Evolutionary conservation across 352 stramenopile species (phyloP).

Genomic region (Phytophthora foliorum): DNA sequence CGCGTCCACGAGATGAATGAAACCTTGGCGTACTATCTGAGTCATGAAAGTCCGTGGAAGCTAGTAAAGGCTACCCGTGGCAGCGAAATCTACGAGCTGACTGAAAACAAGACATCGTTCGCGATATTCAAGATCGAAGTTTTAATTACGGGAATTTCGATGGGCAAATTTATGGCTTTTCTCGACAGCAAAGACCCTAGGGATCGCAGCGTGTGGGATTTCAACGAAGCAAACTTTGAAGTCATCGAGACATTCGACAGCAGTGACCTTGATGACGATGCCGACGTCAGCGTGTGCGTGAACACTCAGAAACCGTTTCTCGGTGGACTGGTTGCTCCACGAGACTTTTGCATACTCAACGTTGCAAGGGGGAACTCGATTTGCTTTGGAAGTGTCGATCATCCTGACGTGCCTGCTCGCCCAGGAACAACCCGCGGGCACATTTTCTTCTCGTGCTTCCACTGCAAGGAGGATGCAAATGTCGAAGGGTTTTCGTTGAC

Average conservation of each 20-base stretch:
- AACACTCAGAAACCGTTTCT: constrained; percentile 72
- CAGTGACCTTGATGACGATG: constrained; percentile 27
- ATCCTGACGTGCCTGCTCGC: constrained; percentile 47
- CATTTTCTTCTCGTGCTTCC: constrained; percentile 56
- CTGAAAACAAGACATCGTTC: constrained; percentile 46
- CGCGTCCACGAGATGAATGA: constrained; percentile 37
- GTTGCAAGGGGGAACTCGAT: constrained; percentile 35
- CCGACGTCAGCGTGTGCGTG: constrained; percentile 47
- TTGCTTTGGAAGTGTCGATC: constrained; percentile 54
- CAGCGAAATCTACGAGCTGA: constrained; percentile 59
- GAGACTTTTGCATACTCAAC: constrained; percentile 68
- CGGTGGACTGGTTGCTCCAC: constrained; percentile 58
- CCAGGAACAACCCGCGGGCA: constrained; percentile 44
- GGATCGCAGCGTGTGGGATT: constrained; percentile 59
- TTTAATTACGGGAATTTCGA: constrained; percentile 53
- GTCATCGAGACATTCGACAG: constrained; percentile 56
- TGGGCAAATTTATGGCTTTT: constrained; percentile 52
- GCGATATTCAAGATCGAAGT: constrained; percentile 65
- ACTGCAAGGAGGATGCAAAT: constrained; percentile 42
- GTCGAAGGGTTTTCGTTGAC: constrained; percentile 49
- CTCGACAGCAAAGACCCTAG: constrained; percentile 53
- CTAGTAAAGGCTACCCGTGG: constrained; percentile 41
- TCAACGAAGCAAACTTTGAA: constrained; percentile 58
- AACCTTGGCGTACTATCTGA: constrained; percentile 46
- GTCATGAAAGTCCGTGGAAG: constrained; percentile 52